Base-by-base conservation (phyloP, 306 rosid genomes). In the Trifolium subterraneum region DNA sequence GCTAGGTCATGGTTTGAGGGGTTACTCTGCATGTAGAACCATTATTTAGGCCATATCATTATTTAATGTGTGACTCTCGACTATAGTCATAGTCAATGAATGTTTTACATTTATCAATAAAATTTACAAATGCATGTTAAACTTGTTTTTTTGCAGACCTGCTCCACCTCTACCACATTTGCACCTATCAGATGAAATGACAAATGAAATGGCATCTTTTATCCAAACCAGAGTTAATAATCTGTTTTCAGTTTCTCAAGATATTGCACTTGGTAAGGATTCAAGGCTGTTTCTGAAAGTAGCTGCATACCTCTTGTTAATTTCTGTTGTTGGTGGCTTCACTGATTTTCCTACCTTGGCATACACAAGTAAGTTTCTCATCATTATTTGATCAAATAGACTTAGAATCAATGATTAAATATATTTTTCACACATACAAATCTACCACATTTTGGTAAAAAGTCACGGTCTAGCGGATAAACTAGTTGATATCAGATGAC, bases 131-230 rank as follows among this genome's bases (percentile, higher is more conserved):
- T 59, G 1, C 29, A 44, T 2, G 5, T 54, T 52, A 35, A 54
- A 8, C 48, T 77, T 61, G 16, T 48, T 42, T 80, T 75, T 84
- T 77, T 77, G 80, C 89, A 95, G 99, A 75, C 99, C 98, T 1
- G 88, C 99, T 65, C 99, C 97, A 58, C 98, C 98, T 66, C 90
- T 95, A 66, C 99, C 99, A 10, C 82, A 84, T 44, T 75, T 95
- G 85, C 88, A 88, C 74, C 76, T 95, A 11, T 85, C 98, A 55
- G 96, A 95, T 78, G 99, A 92, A 87, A 82, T 82, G 83, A 95
- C 85, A 36, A 85, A 89, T 14, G 93, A 85, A 84, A 83, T 78
- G 14, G 89, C 90, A 22, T 20, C 84, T 78, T 84, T 90, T 76
- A 61, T 92, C 64, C 85, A 89, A 39, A 69, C 61, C 67, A 82